Percentiles rank a stretch among this genome's conserved stretches.
Evolutionary conservation across 83 land plant genomes (phyloP).

Genomic region (Picea mariana): DNA sequence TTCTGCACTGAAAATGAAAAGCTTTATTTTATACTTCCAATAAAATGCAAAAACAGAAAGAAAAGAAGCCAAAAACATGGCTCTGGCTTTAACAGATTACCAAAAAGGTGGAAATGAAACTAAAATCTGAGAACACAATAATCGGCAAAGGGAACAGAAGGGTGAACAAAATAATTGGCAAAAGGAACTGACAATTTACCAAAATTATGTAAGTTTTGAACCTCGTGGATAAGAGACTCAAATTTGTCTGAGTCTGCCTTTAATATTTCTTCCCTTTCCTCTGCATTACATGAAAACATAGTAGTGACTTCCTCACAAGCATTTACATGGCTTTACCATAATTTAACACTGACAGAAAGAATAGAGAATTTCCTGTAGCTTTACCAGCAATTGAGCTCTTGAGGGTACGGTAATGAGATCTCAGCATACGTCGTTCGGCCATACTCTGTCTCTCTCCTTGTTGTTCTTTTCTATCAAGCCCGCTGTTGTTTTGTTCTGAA

Average conservation of each 20-base stretch:
- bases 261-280: constrained; percentile 2
- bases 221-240: constrained; percentile 3
- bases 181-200: neutral
- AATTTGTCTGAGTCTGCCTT: constrained; percentile 4
- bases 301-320: neutral
- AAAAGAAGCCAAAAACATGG: neutral
- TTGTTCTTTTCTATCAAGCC: too few relatives aligned
- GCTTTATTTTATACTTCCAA: neutral
- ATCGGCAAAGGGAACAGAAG: neutral
- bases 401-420: constrained; percentile 4
- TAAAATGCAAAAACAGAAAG: neutral
- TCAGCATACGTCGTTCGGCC: neutral
- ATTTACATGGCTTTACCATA: neutral
- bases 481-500: too few relatives aligned
- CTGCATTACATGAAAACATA: constrained; percentile 6
- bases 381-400: constrained; percentile 17
- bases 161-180: neutral
- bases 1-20: constrained; percentile 37
- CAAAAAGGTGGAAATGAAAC: neutral
- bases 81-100: neutral
- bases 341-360: neutral
- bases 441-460: neutral
- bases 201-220: neutral
- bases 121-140: neutral
- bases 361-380: neutral